Conservation (phyloP, 257 asterid species). For the Solanum sitiens region DNA sequence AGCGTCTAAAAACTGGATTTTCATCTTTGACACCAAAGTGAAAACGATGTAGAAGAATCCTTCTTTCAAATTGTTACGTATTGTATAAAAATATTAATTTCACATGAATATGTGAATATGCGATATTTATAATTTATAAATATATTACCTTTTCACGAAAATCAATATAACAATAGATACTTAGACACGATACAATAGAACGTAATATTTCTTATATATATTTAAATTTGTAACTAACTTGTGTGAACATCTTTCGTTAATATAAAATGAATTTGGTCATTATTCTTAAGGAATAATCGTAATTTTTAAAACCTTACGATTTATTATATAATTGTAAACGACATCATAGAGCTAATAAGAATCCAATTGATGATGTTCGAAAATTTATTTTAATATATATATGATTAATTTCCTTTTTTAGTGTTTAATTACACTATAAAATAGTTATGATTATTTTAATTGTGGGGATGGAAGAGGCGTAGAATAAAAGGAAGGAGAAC, state of each 20-base stretch:
- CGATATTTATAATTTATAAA: too few species aligned
- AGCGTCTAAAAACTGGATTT: not conserved
- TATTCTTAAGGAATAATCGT: not conserved
- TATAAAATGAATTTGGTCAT: not conserved
- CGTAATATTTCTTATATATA: not conserved
- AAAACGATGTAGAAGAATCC: not conserved
- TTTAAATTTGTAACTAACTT: not conserved
- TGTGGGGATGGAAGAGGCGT: not conserved
- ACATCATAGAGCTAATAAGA: not conserved
- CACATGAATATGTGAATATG: too few species aligned
- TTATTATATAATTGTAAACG: not conserved
- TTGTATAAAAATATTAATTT: not conserved
- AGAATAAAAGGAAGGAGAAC: not conserved
- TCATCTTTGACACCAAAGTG: not conserved
- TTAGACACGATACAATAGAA: too few species aligned
- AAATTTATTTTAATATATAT: not conserved
- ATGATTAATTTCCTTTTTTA: not conserved
- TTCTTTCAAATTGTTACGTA: not conserved
- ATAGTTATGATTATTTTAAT: not conserved
- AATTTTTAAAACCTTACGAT: not conserved
- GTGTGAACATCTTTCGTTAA: not conserved
- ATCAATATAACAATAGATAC: not conserved
- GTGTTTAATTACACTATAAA: not conserved
- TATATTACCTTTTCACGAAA: not conserved
- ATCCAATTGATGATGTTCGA: not conserved